These are phyloP conservation scores for Dissophora globulifera DNA, from an alignment of 192 early-diverging fungal genomes.

Conservation along the genomic window DNA sequence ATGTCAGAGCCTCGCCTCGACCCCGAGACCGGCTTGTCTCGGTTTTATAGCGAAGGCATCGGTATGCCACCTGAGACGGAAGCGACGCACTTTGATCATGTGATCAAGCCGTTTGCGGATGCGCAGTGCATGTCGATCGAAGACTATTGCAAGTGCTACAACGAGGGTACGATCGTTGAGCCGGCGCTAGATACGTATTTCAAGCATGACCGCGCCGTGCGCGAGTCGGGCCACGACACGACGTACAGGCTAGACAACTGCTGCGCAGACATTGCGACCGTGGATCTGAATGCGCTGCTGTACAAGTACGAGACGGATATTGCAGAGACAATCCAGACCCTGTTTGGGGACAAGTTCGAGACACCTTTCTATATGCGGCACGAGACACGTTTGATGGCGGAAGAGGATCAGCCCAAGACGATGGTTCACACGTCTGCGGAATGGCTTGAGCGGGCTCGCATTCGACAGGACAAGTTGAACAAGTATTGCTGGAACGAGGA, in stretches of 20 bases:
- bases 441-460: slow-evolving; percentile 74
- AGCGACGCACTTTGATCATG: slow-evolving; percentile 88
- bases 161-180: slow-evolving; percentile 71
- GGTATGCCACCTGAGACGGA: slow-evolving; percentile 99
- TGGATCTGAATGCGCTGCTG: slow-evolving; percentile 93
- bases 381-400: not conserved
- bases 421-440: slow-evolving; percentile 59
- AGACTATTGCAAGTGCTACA: slow-evolving; percentile 82
- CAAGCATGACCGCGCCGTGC: slow-evolving; percentile 96
- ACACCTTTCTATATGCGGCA: slow-evolving; percentile 42
- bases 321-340: slow-evolving; percentile 71
- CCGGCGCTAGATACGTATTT: slow-evolving; percentile 95
- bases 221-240: slow-evolving; percentile 98
- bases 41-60: slow-evolving; percentile 88
- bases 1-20: slow-evolving; percentile 84
- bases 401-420: slow-evolving; percentile 34
- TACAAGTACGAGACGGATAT: slow-evolving; percentile 98
- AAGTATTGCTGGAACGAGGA: slow-evolving; percentile 87
- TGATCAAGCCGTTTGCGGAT: slow-evolving; percentile 83
- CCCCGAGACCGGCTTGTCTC: slow-evolving; percentile 75
- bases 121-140: slow-evolving; percentile 70
- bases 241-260: slow-evolving; percentile 92
- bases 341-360: slow-evolving; percentile 68
- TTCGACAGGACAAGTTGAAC: slow-evolving; percentile 74
- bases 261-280: slow-evolving; percentile 91